Percentiles rank a stretch among this genome's conserved stretches.
Evolutionary conservation across 805 yeast species (phyloP).

Genomic region (Ogataea paraovalis): DNA sequence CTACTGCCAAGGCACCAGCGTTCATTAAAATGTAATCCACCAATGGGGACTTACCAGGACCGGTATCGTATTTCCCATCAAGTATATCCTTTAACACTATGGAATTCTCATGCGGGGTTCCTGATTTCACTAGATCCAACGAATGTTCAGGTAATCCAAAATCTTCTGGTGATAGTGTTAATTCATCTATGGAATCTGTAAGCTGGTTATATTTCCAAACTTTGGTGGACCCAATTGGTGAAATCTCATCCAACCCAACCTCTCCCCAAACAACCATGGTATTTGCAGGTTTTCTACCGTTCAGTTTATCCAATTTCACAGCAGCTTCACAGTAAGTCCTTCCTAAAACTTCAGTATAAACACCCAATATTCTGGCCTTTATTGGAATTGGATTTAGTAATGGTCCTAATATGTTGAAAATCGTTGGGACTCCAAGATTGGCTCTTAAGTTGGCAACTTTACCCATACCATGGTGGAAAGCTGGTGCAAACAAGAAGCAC

Average conservation of each 20-base stretch:
- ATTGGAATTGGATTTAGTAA: conserved; percentile 84
- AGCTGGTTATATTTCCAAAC: conserved; percentile 60
- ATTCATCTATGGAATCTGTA: conserved; percentile 40
- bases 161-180: conserved; percentile 59
- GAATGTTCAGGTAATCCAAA: conserved; percentile 78
- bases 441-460: conserved; percentile 75
- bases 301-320: conserved; percentile 49
- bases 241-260: conserved; percentile 87
- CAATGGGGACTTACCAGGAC: conserved; percentile 54
- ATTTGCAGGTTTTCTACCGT: conserved; percentile 37
- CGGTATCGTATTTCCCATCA: conserved; percentile 38
- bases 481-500: conserved; percentile 85
- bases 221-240: conserved; percentile 79
- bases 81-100: conserved; percentile 42
- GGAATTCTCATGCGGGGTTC: conserved; percentile 88
- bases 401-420: conserved; percentile 93
- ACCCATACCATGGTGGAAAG: conserved; percentile 90
- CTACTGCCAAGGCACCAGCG: conserved; percentile 80
- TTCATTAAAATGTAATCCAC: conserved; percentile 90
- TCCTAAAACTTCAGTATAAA: conserved; percentile 75
- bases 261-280: conserved; percentile 93
- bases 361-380: conserved; percentile 83
- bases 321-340: conserved; percentile 82
- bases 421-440: conserved; percentile 82
- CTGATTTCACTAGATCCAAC: conserved; percentile 65